Evolutionary conservation across 345 rosid genomes (phyloP), one percentile per base, ranked within the genome.

Genomic region (rapeseed (Brassica napus)): DNA sequence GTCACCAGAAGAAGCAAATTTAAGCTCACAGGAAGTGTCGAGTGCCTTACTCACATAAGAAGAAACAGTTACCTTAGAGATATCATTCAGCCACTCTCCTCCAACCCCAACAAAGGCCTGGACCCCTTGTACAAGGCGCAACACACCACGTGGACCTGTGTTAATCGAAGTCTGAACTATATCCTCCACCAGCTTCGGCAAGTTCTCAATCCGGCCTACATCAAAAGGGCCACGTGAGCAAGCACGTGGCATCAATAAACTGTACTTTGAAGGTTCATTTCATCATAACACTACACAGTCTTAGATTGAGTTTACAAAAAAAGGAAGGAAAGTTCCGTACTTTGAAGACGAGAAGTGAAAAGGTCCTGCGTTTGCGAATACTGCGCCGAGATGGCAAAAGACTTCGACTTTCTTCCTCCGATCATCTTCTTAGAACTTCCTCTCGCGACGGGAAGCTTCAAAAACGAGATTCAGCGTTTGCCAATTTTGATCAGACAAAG

Each of bases 101-200:
- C 98, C 90, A 76, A 93, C 95, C 65, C 98, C 98, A 63, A 91
- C 79, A 78, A 95, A 84, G 4, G 98, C 98, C 80, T 90, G 99
- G 78, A 95, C 79, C 64, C 98, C 98, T 85, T 95, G 99, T 30
- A 89, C 91, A 21, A 93, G 83, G 75, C 99, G 86, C 32, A 91
- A 62, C 23, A 89, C 93, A 67, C 98, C 99, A 0, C 97, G 90
- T 26, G 98, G 98, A 72, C 98, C 98, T 1, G 97, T 94, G 74
- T 80, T 88, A 73, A 94, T 81, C 5, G 98, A 94, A 39, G 98
- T 91, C 83, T 86, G 97, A 78, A 91, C 82, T 61, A 94, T 94
- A 76, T 94, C 97, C 84, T 92, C 95, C 78, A 92, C 87, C 62
- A 94, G 75, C 75, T 91, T 88, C 23, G 23, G 1, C 2, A 65